Percentiles rank a stretch among this genome's conserved stretches.
Evolutionary conservation across 495 filamentous ascomycete genomes (phyloP).

Genomic region (Parathielavia appendiculata): DNA sequence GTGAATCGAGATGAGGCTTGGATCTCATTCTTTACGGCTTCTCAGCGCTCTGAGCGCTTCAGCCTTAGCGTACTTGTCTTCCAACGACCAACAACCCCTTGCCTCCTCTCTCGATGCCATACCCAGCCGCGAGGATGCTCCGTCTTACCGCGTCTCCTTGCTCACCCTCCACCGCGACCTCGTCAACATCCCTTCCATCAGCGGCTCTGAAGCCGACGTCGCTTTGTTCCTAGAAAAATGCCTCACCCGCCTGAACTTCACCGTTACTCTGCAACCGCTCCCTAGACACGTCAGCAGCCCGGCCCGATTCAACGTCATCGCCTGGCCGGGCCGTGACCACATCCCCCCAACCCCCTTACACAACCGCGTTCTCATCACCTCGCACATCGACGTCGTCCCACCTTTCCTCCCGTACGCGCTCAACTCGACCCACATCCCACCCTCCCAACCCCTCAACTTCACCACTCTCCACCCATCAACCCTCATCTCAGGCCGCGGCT

Average conservation of each 20-base stretch:
- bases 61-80: background rate
- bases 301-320: conserved; percentile 64
- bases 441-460: conserved; percentile 28
- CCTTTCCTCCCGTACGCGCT: conserved; percentile 63
- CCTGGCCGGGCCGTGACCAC: conserved; percentile 49
- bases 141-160: conserved; percentile 46
- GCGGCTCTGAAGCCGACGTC: conserved; percentile 64
- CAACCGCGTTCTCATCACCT: conserved; percentile 60
- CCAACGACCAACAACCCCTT: background rate
- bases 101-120: background rate
- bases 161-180: conserved; percentile 73
- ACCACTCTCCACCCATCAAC: conserved; percentile 21
- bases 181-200: conserved; percentile 69
- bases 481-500: conserved; percentile 62
- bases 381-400: conserved; percentile 67
- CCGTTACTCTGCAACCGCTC: conserved; percentile 60
- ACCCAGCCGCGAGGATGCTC: conserved; percentile 13
- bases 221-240: conserved; percentile 63
- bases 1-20: conserved; percentile 15
- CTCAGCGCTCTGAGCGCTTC: conserved; percentile 6
- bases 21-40: conserved; percentile 12
- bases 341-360: conserved; percentile 30
- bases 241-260: conserved; percentile 45
- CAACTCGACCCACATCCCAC: conserved; percentile 29
- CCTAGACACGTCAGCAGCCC: conserved; percentile 44